Evolutionary conservation across 345 rosid species (phyloP), one percentile per base, ranked within the genome.

Genomic region (Acer negundo): DNA sequence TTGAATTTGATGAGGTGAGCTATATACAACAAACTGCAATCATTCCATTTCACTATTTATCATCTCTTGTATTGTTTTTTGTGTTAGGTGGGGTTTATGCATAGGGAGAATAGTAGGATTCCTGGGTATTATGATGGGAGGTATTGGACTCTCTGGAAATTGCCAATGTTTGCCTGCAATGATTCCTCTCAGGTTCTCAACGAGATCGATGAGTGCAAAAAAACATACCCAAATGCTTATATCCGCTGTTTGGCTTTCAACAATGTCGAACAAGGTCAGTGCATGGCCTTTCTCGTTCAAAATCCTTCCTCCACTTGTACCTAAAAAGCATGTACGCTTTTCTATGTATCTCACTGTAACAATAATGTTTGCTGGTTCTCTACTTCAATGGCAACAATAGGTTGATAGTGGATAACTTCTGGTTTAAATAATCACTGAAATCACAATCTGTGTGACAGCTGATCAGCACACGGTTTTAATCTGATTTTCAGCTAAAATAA

Each of bases 71-170:
- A 35, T 35, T 35, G 4, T 35, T 35, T 31, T 46, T 46, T 10
- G 15, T 46, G 66, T 67, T 56, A 88, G 97, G 64, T 58, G 38
- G 93, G 91, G 7, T 1, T 31, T 28, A 86, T 89, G 40, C 56
- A 53, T 17, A 85, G 91, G 42, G 88, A 87, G 78, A 85, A 92
- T 22, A 86, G 91, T 78, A 67, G 75, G 62, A 86, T 87, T 62
- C 92, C 94, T 1, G 93, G 97, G 11, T 92, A 90, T 80, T 92
- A 90, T 62, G 94, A 90, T 59, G 88, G 94, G 59, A 85, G 97
- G 79, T 90, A 88, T 61, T 92, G 91, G 91, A 92, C 96, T 10
- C 73, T 90, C 12, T 92, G 96, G 96, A 90, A 90, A 81, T 86
- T 92, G 71, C 96, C 94, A 10, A 88, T 92, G 92, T 92, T 92